Evolutionary conservation across 2,329 filamentous ascomycete genomes (phyloP).

Genomic region (Penicillium concentricum): DNA sequence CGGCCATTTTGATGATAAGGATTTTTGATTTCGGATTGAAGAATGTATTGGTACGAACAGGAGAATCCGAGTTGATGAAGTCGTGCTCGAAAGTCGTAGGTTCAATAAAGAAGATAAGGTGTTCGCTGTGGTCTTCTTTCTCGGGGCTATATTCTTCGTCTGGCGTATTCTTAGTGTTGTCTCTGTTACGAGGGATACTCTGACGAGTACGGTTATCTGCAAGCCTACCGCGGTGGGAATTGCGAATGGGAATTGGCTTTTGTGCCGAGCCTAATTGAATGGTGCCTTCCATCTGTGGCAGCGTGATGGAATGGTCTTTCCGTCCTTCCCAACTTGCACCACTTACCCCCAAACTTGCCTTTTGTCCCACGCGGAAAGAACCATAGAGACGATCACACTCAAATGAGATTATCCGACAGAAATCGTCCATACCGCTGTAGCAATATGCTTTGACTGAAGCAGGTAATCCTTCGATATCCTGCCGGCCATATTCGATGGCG

Average conservation of each 20-base stretch:
- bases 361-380: not conserved
- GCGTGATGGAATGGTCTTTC: not conserved
- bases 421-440: conserved; percentile 1
- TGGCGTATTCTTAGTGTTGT: no score
- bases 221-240: no score
- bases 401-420: not conserved
- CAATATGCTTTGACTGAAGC: conserved; percentile 4
- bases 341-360: not conserved
- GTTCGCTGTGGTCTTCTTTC: not conserved
- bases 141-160: no score
- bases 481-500: not conserved
- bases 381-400: conserved; percentile 1
- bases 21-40: not conserved
- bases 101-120: conserved; percentile 1
- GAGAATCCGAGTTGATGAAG: not conserved
- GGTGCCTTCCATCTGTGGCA: not conserved
- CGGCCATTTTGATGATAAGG: not conserved
- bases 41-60: not conserved
- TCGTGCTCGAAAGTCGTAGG: not conserved
- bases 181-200: no score
- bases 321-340: not conserved
- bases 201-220: no score
- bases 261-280: no score
- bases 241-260: no score
- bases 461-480: conserved; percentile 1